Base-by-base conservation (phyloP, 164 flowering plant genomes). In the Umbilicus rupestris region DNA sequence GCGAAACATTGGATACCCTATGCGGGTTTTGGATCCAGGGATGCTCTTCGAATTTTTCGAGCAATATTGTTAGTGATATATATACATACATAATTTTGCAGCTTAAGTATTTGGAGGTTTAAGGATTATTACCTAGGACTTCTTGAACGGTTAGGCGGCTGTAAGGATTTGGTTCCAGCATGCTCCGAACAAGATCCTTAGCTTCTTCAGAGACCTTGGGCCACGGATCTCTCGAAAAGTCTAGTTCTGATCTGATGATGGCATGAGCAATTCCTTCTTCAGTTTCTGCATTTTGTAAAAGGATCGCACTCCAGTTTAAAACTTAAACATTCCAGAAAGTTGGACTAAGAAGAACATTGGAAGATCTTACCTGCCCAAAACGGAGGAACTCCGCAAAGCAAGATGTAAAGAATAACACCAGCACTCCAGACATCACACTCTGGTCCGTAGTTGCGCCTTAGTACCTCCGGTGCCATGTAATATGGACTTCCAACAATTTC, bases 401-500 rank as follows among this genome's bases (percentile, higher is more conserved):
- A 74, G 46, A 90, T 88, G 59, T 90, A 88, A 14, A 90, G 88
- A 62, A 90, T 90, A 68, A 88, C 85, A 20, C 92, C 95, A 3
- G 89, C 84, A 69, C 92, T 90, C 95, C 97, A 90, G 6, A 90
- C 71, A 78, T 91, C 97, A 58, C 83, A 66, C 77, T 91, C 88
- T 20, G 80, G 85, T 59, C 93, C 90, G 70, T 91, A 87, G 63
- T 85, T 79, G 1, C 96, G 81, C 68, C 82, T 70, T 8, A 91
- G 73, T 5, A 90, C 88, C 79, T 90, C 97, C 0, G 92, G 95
- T n/a, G 92, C 97, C 92, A 90, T 87, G 83, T 91, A 91, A 73
- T 81, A 91, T 47, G 96, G 95, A 68, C 97, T 91, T 30, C 97
- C 97, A 50, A 91, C 95, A 30, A 91, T 85, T 70, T 91, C 95